Percentiles rank a stretch among this genome's conserved stretches.
phyloP scores from a whole-genome alignment of 805 yeast genomes.

The Metschnikowia kofuensis region DNA sequence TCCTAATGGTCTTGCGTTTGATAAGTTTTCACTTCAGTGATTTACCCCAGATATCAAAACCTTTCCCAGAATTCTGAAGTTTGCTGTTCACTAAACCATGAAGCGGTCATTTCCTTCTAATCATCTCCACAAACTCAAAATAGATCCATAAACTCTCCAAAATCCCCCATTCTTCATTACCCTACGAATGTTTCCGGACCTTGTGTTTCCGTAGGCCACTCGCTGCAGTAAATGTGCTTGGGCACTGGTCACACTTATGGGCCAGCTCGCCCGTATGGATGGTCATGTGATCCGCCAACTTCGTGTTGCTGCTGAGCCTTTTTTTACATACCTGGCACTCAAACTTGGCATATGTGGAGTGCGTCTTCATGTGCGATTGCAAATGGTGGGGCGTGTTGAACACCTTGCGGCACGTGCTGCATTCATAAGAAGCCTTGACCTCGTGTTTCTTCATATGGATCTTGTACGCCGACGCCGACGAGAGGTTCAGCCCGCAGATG shows the following conservation, averaged over 20 bases:
- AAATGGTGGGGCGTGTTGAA: neutral
- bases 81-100: no score
- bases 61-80: no score
- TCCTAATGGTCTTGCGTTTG: no score
- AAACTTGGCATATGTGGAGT: neutral
- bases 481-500: neutral
- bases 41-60: no score
- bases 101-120: no score
- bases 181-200: neutral
- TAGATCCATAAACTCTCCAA: no score
- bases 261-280: neutral
- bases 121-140: no score
- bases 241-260: neutral
- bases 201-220: neutral
- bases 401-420: neutral
- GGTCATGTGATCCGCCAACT: conserved; percentile 1
- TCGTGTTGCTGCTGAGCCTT: neutral
- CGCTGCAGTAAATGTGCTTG: neutral
- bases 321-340: neutral
- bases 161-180: neutral
- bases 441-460: neutral
- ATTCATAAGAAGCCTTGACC: neutral
- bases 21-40: no score
- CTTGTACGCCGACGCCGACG: neutral
- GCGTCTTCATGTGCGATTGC: neutral